These are phyloP conservation scores for Boletus sensibilis DNA, from an alignment of 768 basidiomycete genomes.

Conservation along the genomic window DNA sequence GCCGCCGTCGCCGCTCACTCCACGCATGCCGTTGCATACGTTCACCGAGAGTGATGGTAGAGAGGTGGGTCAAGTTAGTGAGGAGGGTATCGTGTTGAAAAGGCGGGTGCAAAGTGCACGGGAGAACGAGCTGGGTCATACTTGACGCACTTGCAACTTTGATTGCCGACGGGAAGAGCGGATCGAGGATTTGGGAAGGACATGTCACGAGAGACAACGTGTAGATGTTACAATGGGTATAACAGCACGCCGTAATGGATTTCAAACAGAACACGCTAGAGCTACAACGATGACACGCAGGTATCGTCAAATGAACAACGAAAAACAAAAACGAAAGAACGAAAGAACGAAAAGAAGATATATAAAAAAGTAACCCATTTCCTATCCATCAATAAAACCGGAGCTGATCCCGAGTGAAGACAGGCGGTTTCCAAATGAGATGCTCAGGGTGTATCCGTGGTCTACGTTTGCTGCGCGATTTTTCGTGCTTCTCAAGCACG, in stretches of 20 bases:
- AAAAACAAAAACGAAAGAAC: not conserved
- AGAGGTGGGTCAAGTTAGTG: slow-evolving; percentile 2
- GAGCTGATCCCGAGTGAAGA: slow-evolving; percentile 86
- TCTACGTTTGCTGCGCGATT: slow-evolving; percentile 73
- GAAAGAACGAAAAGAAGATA: not conserved
- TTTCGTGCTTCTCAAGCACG: slow-evolving; percentile 88
- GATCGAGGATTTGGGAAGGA: not conserved
- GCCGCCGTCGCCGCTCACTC: slow-evolving; percentile 63
- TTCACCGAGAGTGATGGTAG: slow-evolving; percentile 7
- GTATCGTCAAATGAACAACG: slow-evolving; percentile 4
- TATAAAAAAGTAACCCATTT: not conserved
- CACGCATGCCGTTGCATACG: slow-evolving; percentile 33
- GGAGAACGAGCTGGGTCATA: not conserved
- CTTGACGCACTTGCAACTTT: slow-evolving; percentile 5
- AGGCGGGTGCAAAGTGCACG: slow-evolving; percentile 17
- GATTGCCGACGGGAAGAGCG: not conserved
- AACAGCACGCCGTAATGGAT: slow-evolving; percentile 9
- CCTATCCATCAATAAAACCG: slow-evolving; percentile 49
- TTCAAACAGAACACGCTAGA: slow-evolving; percentile 18
- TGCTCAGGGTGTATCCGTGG: slow-evolving; percentile 75
- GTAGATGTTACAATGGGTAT: slow-evolving; percentile 17
- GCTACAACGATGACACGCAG: slow-evolving; percentile 23
- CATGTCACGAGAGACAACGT: slow-evolving; percentile 9
- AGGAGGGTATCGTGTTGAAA: slow-evolving; percentile 19
- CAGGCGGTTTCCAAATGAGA: slow-evolving; percentile 93